Conservation (phyloP, 2,329 filamentous ascomycete species). For the Cladosporium austrohemisphaericum region DNA sequence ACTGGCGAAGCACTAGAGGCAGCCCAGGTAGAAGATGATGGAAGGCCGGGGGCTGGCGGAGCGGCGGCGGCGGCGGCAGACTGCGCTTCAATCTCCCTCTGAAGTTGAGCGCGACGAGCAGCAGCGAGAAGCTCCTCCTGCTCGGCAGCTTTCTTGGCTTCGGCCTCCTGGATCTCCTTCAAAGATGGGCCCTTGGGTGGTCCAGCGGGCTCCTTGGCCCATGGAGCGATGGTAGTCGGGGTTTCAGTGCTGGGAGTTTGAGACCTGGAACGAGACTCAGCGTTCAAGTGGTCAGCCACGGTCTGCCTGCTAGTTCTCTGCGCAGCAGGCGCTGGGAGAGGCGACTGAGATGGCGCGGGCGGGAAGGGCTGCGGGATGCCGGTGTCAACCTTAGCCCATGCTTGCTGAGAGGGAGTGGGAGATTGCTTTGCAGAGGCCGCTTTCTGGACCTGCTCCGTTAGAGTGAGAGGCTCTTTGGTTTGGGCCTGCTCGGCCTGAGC, state of each 20-base stretch:
- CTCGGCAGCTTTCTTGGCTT: conserved; percentile 88
- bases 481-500: conserved; percentile 23
- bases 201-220: conserved; percentile 79
- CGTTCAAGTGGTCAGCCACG: conserved; percentile 68
- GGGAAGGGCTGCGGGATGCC: conserved; percentile 77
- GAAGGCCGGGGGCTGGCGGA: conserved; percentile 64
- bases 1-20: conserved; percentile 68
- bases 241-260: conserved; percentile 69
- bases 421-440: conserved; percentile 60
- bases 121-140: conserved; percentile 77
- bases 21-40: conserved; percentile 85
- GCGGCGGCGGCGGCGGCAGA: conserved; percentile 44
- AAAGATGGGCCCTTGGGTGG: conserved; percentile 80
- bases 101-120: conserved; percentile 70
- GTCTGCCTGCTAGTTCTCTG: conserved; percentile 75
- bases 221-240: conserved; percentile 75
- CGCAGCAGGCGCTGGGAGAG: conserved; percentile 81
- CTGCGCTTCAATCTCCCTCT: conserved; percentile 71
- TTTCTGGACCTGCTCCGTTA: conserved; percentile 82
- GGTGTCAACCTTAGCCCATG: conserved; percentile 58
- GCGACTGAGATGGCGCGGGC: conserved; percentile 70
- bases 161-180: conserved; percentile 93
- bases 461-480: conserved; percentile 57
- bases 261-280: conserved; percentile 67
- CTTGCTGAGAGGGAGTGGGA: conserved; percentile 47